Percentiles rank a stretch among this genome's conserved stretches.
Conservation (phyloP, 371 early-diverging fungal species). For the Mucor circinelloides region DNA sequence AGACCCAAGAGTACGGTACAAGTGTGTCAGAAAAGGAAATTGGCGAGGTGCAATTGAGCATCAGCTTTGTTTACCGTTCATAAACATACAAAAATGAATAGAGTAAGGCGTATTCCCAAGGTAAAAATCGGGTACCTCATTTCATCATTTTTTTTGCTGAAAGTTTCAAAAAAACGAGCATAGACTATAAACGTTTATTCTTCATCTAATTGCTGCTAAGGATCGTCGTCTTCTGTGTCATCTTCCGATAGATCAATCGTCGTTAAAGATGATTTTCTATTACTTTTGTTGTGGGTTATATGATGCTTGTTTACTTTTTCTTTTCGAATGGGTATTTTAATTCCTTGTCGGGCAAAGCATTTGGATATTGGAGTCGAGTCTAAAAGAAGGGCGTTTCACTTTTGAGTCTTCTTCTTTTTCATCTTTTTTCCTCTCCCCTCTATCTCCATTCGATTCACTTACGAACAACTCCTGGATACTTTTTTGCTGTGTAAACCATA, state of each 20-base stretch:
- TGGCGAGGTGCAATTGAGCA: neutral
- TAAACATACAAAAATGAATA: neutral
- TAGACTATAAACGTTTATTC: neutral
- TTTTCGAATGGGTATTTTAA: conserved; percentile 69
- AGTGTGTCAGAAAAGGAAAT: neutral
- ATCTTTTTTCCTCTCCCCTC: neutral
- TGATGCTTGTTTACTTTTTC: conserved; percentile 3
- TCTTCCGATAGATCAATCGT: neutral
- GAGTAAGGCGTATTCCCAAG: neutral
- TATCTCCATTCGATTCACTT: too few relatives aligned
- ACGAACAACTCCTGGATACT: conserved; percentile 72
- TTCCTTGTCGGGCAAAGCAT: conserved; percentile 72
- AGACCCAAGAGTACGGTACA: neutral
- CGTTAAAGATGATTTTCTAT: neutral
- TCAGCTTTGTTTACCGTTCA: neutral
- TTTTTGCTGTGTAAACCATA: conserved; percentile 65
- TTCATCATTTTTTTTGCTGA: neutral
- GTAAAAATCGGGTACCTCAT: neutral
- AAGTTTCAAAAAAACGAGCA: too few relatives aligned
- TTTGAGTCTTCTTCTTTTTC: neutral
- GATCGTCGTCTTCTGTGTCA: neutral
- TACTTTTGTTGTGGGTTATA: neutral
- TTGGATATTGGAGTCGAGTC: conserved; percentile 68
- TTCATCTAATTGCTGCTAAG: neutral
- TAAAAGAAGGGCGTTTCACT: conserved; percentile 20